These are phyloP conservation scores for Trifolium dubium DNA, from an alignment of 306 rosid genomes.

Conservation along the genomic window DNA sequence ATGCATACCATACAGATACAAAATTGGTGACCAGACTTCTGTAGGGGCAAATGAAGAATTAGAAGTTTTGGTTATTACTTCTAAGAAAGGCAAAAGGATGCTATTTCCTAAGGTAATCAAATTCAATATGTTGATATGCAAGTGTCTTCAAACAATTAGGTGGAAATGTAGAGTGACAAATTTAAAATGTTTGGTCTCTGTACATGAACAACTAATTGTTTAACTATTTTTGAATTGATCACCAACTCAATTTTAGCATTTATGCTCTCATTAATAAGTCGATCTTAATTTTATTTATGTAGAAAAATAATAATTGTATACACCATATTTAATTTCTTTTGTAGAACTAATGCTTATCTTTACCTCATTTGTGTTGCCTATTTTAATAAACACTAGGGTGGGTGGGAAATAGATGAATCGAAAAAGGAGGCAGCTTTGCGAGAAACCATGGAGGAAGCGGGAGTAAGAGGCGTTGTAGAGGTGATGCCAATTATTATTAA, in stretches of 20 bases:
- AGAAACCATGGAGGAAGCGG: conserved; percentile 89
- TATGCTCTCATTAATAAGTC: no score
- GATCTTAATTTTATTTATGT: no score
- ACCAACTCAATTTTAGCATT: not conserved
- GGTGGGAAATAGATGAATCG: conserved; percentile 88
- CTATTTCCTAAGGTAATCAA: conserved; percentile 78
- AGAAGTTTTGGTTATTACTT: conserved; percentile 80
- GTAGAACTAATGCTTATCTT: not conserved
- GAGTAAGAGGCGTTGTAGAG: conserved; percentile 73
- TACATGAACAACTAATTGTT: no score
- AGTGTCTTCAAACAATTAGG: not conserved
- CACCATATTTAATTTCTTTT: not conserved
- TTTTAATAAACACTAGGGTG: conserved; percentile 62
- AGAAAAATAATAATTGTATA: no score
- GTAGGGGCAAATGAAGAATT: conserved; percentile 47
- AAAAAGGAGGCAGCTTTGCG: conserved; percentile 80
- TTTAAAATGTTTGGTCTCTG: no score
- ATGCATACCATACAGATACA: conserved; percentile 86
- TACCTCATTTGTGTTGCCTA: not conserved
- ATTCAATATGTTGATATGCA: not conserved
- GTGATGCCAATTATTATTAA: conserved; percentile 21
- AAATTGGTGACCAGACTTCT: conserved; percentile 38
- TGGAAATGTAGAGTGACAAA: not conserved
- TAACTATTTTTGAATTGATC: not conserved
- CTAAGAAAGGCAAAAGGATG: conserved; percentile 82